Base-by-base conservation (phyloP, 1,139 yeast species). In the Hyphopichia buzzinii region DNA sequence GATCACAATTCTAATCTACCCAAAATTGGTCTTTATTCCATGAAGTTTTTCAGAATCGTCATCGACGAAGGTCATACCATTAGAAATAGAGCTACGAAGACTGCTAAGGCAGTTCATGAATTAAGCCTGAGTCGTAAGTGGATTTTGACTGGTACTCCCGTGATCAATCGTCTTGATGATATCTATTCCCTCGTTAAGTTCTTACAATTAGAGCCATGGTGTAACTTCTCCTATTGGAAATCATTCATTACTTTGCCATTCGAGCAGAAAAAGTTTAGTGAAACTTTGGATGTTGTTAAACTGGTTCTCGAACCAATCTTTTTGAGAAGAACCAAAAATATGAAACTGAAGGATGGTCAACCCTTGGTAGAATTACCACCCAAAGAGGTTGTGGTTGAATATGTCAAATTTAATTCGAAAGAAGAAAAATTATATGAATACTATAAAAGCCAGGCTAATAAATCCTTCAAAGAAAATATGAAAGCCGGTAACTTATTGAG, bases 71-170 rank as follows among this genome's bases (percentile, higher is more conserved):
- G 95, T 4, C 98, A 92, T 54, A 84, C 77, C 25, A 92, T 92
- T 41, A 72, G 96, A 51, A 90, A 90, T 55, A 70, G 94, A 48
- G 67, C 74, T 33, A 84, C 96, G 1, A 83, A 83, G 43, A 84
- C 96, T 0, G 81, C 97, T 0, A 83, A 81, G 49, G 86, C 97
- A 0, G 74, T 90, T 8, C 80, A 77, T 56, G 84, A 77, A 27
- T 55, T 92, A 16, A 54, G 64, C 11, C 80, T 87, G 51, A 70
- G 72, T 29, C 69, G 95, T 35, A 79, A 79, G 44, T 92, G 98
- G 98, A 74, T 84, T 2, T 64, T 92, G 31, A 89, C 97, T 0
- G 98, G 98, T 11, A 92, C 98, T 0, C 97, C 98, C 0, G 87
- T 92, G 33, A 85, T 90, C 34, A 92, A 92, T 57, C 66, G 90